Evolutionary conservation across 2,329 filamentous ascomycete species (phyloP).

Genomic region (Periglandula ipomoeae): DNA sequence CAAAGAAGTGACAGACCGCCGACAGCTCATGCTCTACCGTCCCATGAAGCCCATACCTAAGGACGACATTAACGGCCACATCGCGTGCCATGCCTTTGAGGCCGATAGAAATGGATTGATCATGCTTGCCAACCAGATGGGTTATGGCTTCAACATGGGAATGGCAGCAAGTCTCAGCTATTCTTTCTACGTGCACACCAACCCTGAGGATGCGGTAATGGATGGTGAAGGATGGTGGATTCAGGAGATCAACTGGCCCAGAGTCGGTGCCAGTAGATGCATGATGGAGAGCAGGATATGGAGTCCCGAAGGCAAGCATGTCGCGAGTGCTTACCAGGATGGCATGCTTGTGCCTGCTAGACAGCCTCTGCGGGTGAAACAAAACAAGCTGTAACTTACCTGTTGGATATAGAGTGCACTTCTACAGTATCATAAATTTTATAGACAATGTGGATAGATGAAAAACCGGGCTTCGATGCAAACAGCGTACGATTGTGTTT

Average conservation of each 20-base stretch:
- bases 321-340: constrained; percentile 47
- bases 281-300: constrained; percentile 42
- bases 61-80: constrained; percentile 34
- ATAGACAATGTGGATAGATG: neutral
- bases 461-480: neutral
- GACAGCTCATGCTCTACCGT: constrained; percentile 41
- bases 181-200: constrained; percentile 43
- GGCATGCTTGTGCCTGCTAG: constrained; percentile 29
- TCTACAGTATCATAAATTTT: too few relatives aligned
- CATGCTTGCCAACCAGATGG: constrained; percentile 40
- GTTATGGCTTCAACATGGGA: constrained; percentile 32
- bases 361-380: constrained; percentile 12
- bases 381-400: constrained; percentile 15
- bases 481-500: neutral
- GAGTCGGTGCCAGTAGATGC: constrained; percentile 35
- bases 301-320: constrained; percentile 43
- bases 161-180: constrained; percentile 39
- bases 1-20: constrained; percentile 32
- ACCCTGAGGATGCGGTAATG: constrained; percentile 39
- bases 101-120: constrained; percentile 46
- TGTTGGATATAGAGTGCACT: too few relatives aligned
- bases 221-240: constrained; percentile 41
- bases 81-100: constrained; percentile 40
- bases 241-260: constrained; percentile 40
- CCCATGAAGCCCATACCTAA: constrained; percentile 32